Base-by-base conservation (phyloP, 352 stramenopile species). In the Globisporangium mamillatum region DNA sequence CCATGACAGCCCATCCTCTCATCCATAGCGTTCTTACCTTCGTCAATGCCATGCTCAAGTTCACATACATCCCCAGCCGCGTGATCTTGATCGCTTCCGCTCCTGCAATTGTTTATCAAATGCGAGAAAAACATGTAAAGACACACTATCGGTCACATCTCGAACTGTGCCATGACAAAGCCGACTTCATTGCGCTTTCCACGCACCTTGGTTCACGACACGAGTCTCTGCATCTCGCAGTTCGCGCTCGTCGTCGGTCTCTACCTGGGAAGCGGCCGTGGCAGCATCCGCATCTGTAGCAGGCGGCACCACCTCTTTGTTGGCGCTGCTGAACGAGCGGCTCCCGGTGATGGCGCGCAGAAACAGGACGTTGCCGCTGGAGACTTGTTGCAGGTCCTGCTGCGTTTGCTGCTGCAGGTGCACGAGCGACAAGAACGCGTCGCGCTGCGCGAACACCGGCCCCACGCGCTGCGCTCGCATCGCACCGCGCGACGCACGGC, bases 11-110 rank as follows among this genome's bases (percentile, higher is more conserved):
- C 29, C 29, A 22, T 29, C 53, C 2, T 59, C 6, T 25, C 53
- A 2, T 53, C 5, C 22, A n/a, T 29, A 58, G 8, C 27, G 5
- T 34, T 60, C 63, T 60, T 62, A 96, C 85, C 78, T 98, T 98
- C 24, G 90, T 89, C 3, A 91, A 60, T 22, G 88, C 90, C 75
- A 98, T 91, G n/a, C 91, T 70, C 53, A 99, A 50, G 70, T 99
- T 99, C 29, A 98, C 86, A 64, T 93, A 91, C 69, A 97, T 97
- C 25, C 96, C 96, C 2, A 98, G 66, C 24, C 93, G 91, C 6
- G 96, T 99, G 61, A 98, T 93, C 63, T 84, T 85, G 68, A 93
- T 89, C 58, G 88, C 88, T 36, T 95, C 85, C 14, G 77, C 72
- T 7, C 84, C 80, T 69, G 14, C 75, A 71, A 12, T 59, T 75